A percentile compares a stretch with the other conserved stretches of the same genome.
Conservation (phyloP, 2,329 filamentous ascomycete genomes). For the Endoconidiophora polonica region DNA sequence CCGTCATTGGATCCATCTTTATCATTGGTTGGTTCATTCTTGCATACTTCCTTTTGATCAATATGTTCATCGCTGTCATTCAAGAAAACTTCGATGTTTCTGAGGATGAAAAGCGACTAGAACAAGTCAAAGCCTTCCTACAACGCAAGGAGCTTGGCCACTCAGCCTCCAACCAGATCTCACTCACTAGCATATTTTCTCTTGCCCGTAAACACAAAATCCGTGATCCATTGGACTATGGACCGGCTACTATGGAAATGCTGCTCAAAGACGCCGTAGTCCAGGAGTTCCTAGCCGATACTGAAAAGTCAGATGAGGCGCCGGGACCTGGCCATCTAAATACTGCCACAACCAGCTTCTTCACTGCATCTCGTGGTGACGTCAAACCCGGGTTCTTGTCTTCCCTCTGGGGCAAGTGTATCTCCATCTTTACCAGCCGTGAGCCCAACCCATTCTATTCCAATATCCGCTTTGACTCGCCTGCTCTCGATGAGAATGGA, state of each 20-base stretch:
- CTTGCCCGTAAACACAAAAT: conserved; percentile 38
- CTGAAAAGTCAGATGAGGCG: conserved; percentile 23
- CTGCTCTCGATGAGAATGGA: conserved; percentile 42
- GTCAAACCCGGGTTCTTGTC: conserved; percentile 43
- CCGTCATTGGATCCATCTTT: conserved; percentile 85
- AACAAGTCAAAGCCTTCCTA: conserved; percentile 90
- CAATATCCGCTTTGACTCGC: conserved; percentile 50
- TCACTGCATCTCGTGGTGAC: conserved; percentile 21
- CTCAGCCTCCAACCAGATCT: conserved; percentile 50
- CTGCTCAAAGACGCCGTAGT: conserved; percentile 91
- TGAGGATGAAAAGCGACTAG: conserved; percentile 90
- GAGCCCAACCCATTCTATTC: conserved; percentile 96
- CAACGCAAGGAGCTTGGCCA: conserved; percentile 74
- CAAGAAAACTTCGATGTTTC: conserved; percentile 98
- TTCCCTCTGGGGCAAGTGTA: conserved; percentile 42
- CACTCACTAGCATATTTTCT: conserved; percentile 54
- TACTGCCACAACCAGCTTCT: conserved; percentile 16
- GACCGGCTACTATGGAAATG: conserved; percentile 86
- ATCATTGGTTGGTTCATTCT: conserved; percentile 93
- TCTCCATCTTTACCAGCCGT: conserved; percentile 38
- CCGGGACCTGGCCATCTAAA: conserved; percentile 18
- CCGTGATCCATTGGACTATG: conserved; percentile 79
- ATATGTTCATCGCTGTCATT: conserved; percentile 99
- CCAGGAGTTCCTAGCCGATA: conserved; percentile 79
- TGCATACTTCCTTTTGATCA: conserved; percentile 86